Base-by-base conservation (phyloP, 2,329 filamentous ascomycete genomes). In the Penicillium occitanis region DNA sequence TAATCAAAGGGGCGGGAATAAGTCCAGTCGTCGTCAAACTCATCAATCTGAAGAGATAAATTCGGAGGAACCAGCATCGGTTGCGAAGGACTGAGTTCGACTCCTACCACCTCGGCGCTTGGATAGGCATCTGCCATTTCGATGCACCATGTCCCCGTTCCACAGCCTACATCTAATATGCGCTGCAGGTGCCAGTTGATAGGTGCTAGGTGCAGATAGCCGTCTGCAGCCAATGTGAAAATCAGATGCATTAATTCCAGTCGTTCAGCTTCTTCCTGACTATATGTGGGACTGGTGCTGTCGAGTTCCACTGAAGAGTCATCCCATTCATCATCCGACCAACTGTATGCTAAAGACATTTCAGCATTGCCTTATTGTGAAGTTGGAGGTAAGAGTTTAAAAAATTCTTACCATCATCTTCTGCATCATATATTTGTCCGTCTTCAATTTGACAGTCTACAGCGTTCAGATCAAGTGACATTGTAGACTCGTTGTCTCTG, bases 11-110 rank as follows among this genome's bases (percentile, higher is more conserved):
- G 13, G 17, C 37, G 46, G 6, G 33, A 59, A 44, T 50, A 68
- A 1, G 63, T 65, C 70, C 69, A 71, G 2, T 69, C 68, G 17
- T 64, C 55, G 37, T 70, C 68, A 7, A 68, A 46, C n/a, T 69
- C 65, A 30, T 70, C 67, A 17, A 72, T 61, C 35, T 68, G 63
- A 42, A 72, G 71, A 25, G 61, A 44, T 6, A 70, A n/a, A 62
- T 69, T 70, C 11, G 68, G 70, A n/a, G 69, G 72, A 19, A 73
- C 66, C 71, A 76, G 77, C 63, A 74, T 72, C 5, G 80, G 80
- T 68, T 83, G 81, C 53, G 81, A 82, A 57, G 80, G 79, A 3
- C 76, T 79, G 55, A 82, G 75, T 65, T 82, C 80, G 14, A 76
- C 80, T 53, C 81, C 82, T 3, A 77, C 75, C 51, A 84, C 75